Evolutionary conservation across 768 basidiomycete genomes (phyloP), one percentile per base, ranked within the genome.

Genomic region (Cantharellus anzutake): DNA sequence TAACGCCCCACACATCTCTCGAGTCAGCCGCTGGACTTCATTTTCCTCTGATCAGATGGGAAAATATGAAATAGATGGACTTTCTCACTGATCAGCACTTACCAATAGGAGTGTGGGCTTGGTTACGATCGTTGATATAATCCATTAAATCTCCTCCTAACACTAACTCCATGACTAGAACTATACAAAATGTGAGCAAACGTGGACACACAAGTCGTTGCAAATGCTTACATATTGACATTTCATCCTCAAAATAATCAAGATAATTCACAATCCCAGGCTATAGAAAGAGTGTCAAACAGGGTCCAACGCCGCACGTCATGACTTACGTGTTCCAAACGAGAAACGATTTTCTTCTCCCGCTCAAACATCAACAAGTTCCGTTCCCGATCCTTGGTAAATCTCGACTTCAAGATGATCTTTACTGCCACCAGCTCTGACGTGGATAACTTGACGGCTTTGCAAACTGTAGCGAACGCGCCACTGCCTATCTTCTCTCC

Each of bases 391-490:
- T 61, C 61, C 41, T 20, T 20, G 7, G 20, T 29, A 29, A 66
- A 67, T 60, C 56, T 67, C 66, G 62, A 60, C 56, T 63, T 63
- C 41, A 60, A 52, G 61, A 93, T 89, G 73, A 90, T 83, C 74
- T 98, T 98, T 69, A 93, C 81, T 0, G 94, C 94, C 63, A 78
- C 83, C 76, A 81, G 81, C 60, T 78, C 71, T 5, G 89, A 89
- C 5, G 83, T 84, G 29, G 71, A 69, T 5, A 81, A 79, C 64
- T 81, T 77, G 51, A 92, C 73, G 1, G 87, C 91, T 68, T 84
- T 86, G 73, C 83, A 78, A 20, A 97, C 94, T 5, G 83, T 84
- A 3, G 91, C 94, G 67, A 96, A 98, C 2, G 88, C 82, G 4
- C 94, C 94, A 65, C 83, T 84, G 58, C 94, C 94, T 2, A 97